phyloP scores from a whole-genome alignment of 176 grass and related monocot species.

The Musa troglodytarum region DNA sequence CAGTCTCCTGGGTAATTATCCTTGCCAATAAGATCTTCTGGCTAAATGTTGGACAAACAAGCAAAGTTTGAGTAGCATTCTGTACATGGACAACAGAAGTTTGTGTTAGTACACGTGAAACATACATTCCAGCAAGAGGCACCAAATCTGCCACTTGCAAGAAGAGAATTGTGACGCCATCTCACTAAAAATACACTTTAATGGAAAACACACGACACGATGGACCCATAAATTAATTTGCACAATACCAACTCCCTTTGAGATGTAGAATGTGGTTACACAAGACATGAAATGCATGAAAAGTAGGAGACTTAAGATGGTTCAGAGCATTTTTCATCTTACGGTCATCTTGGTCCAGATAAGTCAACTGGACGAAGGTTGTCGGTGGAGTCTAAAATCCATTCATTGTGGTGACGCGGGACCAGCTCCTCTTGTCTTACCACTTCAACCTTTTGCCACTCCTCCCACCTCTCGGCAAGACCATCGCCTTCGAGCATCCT shows the following conservation, averaged over 20 bases:
- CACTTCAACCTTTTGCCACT: conserved; percentile 19
- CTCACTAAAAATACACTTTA: neutral
- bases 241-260: neutral
- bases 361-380: conserved; percentile 8
- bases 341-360: conserved; percentile 10
- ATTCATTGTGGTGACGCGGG: conserved; percentile 4
- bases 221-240: conserved; percentile 3
- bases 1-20: no score
- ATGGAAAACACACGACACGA: neutral
- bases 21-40: no score
- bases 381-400: conserved; percentile 11
- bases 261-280: neutral
- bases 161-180: neutral
- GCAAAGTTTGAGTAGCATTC: neutral
- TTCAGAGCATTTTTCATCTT: no score
- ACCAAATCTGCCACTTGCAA: neutral
- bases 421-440: conserved; percentile 2
- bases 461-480: conserved; percentile 2
- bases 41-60: neutral
- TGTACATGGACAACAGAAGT: neutral
- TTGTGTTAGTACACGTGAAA: neutral
- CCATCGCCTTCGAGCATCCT: conserved; percentile 19
- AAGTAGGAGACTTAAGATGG: no score
- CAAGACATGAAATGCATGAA: neutral
- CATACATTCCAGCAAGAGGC: neutral